Percentiles rank a stretch among this genome's conserved stretches.
Evolutionary conservation across 345 rosid genomes (phyloP).

Genomic region (Theobroma cacao): DNA sequence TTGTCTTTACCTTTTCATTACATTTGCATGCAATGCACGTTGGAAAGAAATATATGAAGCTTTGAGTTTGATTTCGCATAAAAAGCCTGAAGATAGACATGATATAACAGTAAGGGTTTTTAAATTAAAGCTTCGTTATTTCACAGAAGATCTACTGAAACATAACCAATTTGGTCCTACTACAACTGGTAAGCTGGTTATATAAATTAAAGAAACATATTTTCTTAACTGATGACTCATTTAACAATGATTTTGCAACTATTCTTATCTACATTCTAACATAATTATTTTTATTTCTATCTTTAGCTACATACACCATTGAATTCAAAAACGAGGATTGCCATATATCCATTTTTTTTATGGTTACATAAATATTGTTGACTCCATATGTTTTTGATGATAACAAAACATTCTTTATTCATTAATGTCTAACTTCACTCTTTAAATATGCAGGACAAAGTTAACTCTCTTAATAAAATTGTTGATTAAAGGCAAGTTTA

Average conservation of each 20-base stretch:
- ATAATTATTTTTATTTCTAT: too few species aligned
- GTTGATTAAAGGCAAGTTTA: too few species aligned
- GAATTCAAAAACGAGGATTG: constrained; percentile 1
- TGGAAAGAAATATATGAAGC: background rate
- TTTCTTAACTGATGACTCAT: too few species aligned
- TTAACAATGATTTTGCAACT: too few species aligned
- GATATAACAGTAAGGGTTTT: background rate
- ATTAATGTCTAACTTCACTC: too few species aligned
- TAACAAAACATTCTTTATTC: too few species aligned
- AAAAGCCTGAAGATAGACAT: background rate
- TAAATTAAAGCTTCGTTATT: background rate
- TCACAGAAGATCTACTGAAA: background rate
- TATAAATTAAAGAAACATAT: too few species aligned
- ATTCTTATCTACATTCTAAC: too few species aligned
- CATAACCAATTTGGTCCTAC: background rate
- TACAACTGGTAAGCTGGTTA: too few species aligned
- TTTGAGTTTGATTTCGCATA: rapidly evolving
- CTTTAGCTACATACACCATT: background rate
- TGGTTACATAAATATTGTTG: background rate
- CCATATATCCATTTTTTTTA: background rate
- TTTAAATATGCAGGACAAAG: too few species aligned
- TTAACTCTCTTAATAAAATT: too few species aligned
- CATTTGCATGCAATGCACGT: background rate
- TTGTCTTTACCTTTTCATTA: background rate
- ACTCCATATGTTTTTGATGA: too few species aligned